Base-by-base conservation (phyloP, 192 early-diverging fungal species). In the Coemansia sp. region DNA sequence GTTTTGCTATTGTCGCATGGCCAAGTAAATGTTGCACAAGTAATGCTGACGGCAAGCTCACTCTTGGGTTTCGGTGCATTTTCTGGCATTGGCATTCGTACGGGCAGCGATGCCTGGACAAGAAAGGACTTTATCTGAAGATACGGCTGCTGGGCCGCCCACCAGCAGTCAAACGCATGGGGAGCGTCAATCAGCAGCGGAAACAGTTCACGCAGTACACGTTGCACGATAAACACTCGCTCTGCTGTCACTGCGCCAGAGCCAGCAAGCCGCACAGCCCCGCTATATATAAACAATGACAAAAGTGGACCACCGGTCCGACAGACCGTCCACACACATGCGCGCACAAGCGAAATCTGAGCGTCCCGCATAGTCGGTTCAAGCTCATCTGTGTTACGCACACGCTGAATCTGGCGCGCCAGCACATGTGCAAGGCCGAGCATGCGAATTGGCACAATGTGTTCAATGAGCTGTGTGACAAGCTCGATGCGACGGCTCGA, bases 131-230 rank as follows among this genome's bases (percentile, higher is more conserved):
- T 25, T 47, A 73, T 49, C 15, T 70, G 63, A 9, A 32, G 7
- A 22, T 73, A 73, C 0, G 76, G 65, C 7, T 45, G 67, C 27
- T 47, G 48, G 4, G 76, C 76, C 1, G 66, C 56, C 71, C 71
- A 73, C 76, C 70, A 73, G 43, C 60, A 43, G 49, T 79, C 76
- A 19, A 79, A 61, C 3, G 67, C 64, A 12, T 73, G 71, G 0
- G 76, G 76, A 5, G 63, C 60, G 63, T 79, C 76, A 22, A 70
- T 69, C 0, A 79, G 51, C 53, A 73, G 48, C 19, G 70, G 71
- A 4, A 79, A 57, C 17, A 79, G 60, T 24, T 79, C 71, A 24
- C 76, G 63, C 57, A 79, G 24, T 25, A 70, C 58, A 1, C 67
- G 56, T 53, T 79, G 76, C 6, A 73, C 71, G 14, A 79, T 51